A percentile compares a stretch with the other conserved stretches of the same genome.
phyloP scores from a whole-genome alignment of 306 rosid genomes.

The Quillaja saponaria region DNA sequence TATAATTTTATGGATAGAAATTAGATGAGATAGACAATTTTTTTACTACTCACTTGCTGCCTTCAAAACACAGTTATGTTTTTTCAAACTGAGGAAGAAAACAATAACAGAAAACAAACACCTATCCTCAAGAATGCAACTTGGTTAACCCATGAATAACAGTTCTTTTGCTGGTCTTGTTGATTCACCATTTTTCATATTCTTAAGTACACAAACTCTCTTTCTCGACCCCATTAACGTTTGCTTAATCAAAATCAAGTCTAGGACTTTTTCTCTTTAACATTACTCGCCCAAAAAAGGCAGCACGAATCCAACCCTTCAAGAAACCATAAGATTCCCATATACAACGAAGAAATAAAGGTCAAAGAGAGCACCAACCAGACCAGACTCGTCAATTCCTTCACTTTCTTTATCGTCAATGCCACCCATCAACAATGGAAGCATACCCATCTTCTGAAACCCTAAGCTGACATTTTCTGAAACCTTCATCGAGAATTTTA shows the following conservation, averaged over 20 bases:
- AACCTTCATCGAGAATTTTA: constrained; percentile 5
- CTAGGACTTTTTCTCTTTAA: constrained; percentile 23
- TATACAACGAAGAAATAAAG: constrained; percentile 21
- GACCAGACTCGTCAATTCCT: background rate
- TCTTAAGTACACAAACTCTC: background rate
- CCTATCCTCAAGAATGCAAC: background rate
- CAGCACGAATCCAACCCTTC: constrained; percentile 52
- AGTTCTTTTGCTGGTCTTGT: background rate
- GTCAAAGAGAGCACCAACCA: constrained; percentile 1
- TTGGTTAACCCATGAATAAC: constrained; percentile 26
- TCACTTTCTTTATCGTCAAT: constrained; percentile 35
- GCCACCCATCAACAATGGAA: constrained; percentile 17
- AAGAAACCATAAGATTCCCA: constrained; percentile 78
- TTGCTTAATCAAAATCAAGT: constrained; percentile 36
- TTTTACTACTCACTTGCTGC: constrained; percentile 29
- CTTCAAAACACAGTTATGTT: constrained; percentile 23
- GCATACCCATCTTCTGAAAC: constrained; percentile 29
- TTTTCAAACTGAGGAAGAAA: constrained; percentile 15
- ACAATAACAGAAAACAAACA: constrained; percentile 21
- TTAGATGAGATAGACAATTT: constrained; percentile 14
- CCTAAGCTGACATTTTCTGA: constrained; percentile 28
- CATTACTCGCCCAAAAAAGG: constrained; percentile 38
- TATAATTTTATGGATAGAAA: constrained; percentile 11
- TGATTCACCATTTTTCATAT: background rate
- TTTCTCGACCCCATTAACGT: background rate